Conservation (phyloP, 345 rosid species). For the Syzygium aromaticum region DNA sequence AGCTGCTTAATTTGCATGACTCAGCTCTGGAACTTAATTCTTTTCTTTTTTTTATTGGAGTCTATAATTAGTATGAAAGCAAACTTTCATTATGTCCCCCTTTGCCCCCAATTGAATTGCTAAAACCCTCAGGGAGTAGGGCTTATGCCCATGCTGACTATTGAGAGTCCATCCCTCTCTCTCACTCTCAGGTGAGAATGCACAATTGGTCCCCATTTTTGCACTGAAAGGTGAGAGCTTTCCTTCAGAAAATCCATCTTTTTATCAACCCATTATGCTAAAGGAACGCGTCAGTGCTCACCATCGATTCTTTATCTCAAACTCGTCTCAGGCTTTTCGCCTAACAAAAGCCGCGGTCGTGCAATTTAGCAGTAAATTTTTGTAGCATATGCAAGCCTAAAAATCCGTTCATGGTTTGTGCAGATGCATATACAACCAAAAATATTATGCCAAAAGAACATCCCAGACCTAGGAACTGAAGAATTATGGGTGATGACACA, state of each 20-base stretch:
- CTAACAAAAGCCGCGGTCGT: neutral
- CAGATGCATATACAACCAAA: neutral
- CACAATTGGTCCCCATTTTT: neutral
- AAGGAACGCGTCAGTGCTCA: neutral
- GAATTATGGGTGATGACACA: neutral
- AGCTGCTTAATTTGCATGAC: too few relatives aligned
- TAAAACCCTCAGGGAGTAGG: too few relatives aligned
- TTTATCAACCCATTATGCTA: neutral
- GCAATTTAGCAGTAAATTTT: neutral
- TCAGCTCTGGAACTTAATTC: too few relatives aligned
- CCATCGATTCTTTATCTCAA: conserved; percentile 13
- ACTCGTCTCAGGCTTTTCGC: neutral
- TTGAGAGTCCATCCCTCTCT: too few relatives aligned
- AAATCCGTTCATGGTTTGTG: neutral
- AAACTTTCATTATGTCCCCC: too few relatives aligned
- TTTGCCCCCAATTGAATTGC: too few relatives aligned
- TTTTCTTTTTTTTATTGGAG: too few relatives aligned
- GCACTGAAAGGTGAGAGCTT: neutral
- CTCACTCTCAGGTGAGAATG: neutral
- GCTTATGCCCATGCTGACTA: too few relatives aligned
- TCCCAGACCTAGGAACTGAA: neutral
- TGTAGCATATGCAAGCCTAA: neutral
- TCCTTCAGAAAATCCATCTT: neutral
- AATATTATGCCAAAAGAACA: neutral
- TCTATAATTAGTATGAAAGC: too few relatives aligned